Conservation (phyloP, 169 alveolate genomes). For the Plasmodium relictum region DNA sequence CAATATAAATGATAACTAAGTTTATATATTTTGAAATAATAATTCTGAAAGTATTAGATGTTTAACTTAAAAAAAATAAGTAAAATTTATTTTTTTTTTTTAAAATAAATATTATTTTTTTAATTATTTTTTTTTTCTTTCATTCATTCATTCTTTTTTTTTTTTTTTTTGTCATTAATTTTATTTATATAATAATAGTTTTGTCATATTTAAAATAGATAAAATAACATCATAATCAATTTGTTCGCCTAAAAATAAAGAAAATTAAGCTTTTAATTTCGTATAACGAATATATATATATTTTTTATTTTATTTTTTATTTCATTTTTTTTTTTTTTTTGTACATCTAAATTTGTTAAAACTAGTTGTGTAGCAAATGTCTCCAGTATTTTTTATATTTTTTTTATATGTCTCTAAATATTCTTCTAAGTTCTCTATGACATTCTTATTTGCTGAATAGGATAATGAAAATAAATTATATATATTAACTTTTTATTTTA, state of each 20-base stretch:
- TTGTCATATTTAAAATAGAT: constrained; percentile 70
- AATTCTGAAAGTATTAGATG: not conserved
- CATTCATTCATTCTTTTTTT: constrained; percentile 16
- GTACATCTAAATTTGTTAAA: constrained; percentile 70
- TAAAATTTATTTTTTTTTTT: not conserved
- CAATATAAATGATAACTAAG: constrained; percentile 52
- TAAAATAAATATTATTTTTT: constrained; percentile 6
- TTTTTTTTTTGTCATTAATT: constrained; percentile 60
- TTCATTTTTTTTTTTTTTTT: not conserved
- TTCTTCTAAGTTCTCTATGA: constrained; percentile 66
- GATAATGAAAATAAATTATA: constrained; percentile 1
- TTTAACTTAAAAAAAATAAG: not conserved
- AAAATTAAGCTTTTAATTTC: constrained; percentile 2
- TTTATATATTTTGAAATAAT: not conserved
- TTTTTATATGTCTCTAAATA: constrained; percentile 70
- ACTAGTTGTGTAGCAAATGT: constrained; percentile 13
- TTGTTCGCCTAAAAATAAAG: constrained; percentile 61
- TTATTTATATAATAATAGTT: constrained; percentile 62
- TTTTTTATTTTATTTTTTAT: constrained; percentile 3
- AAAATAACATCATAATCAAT: constrained; percentile 60
- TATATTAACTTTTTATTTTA: not conserved
- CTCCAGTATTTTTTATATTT: constrained; percentile 43
- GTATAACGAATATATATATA: not conserved
- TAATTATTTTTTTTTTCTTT: constrained; percentile 3
- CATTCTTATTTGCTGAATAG: constrained; percentile 41